Evolutionary conservation across 75 land plant genomes (phyloP).

Genomic region (Azolla pinnata): DNA sequence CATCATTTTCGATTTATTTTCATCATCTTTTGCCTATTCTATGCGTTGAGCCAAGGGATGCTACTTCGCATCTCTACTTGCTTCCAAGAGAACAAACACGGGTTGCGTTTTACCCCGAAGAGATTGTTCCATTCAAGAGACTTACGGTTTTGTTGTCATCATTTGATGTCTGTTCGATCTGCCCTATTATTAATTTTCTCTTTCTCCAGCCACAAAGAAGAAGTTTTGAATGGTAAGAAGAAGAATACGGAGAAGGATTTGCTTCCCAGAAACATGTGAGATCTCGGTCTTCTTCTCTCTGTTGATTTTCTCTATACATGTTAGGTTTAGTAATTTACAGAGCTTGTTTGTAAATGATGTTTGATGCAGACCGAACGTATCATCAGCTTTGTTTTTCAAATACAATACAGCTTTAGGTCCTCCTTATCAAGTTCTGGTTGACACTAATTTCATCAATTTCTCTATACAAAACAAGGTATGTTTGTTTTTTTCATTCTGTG

Average conservation of each 20-base stretch:
- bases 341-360: not conserved
- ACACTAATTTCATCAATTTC: slow-evolving; percentile 98
- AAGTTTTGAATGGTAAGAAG: slow-evolving; percentile 65
- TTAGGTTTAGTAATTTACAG: too few relatives aligned
- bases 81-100: too few relatives aligned
- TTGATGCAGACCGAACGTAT: slow-evolving; percentile 67
- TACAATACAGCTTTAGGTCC: slow-evolving; percentile 85
- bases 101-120: too few relatives aligned
- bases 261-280: slow-evolving; percentile 85
- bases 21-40: too few relatives aligned
- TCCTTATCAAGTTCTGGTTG: slow-evolving; percentile 90
- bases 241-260: slow-evolving; percentile 58
- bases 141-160: too few relatives aligned
- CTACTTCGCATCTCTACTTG: too few relatives aligned
- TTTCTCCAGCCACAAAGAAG: slow-evolving; percentile 63
- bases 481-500: not conserved
- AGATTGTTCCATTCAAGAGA: too few relatives aligned
- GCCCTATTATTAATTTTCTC: not conserved
- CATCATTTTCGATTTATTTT: too few relatives aligned
- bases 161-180: too few relatives aligned
- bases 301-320: not conserved
- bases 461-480: slow-evolving; percentile 91
- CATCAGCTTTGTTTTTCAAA: slow-evolving; percentile 89
- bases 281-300: slow-evolving; percentile 2
- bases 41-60: too few relatives aligned